Base-by-base conservation (phyloP, 768 basidiomycete genomes). In the Filobasidium floriforme region DNA sequence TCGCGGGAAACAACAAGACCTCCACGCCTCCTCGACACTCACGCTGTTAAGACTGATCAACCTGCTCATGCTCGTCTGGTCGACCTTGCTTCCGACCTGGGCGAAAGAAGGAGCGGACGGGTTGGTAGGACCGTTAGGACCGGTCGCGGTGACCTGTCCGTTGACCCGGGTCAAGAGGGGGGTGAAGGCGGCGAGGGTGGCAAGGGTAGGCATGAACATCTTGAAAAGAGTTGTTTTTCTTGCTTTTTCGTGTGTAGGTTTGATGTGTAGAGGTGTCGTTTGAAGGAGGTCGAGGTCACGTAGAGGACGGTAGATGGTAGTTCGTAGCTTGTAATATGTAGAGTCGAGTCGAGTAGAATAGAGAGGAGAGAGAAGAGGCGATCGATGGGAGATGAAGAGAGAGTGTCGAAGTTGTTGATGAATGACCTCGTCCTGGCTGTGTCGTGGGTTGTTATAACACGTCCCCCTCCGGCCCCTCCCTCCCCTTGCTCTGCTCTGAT, bases 51-150 rank as follows among this genome's bases (percentile, higher is more conserved):
- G 57, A 22, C 73, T 73, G n/a, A 76, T 24, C 52, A 80, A 70
- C 41, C 79, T 70, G 59, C 77, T 62, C 66, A 71, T 69, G 19
- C 74, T 75, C 57, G 74, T 76, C 63, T 76, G 76, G 72, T 79
- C 76, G 73, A 79, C 70, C 32, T 74, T n/a, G 1, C 75, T 75
- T n/a, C 74, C 74, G 43, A 75, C 32, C 55, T 71, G 71, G 32
- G 57, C 64, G 9, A 65, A 57, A n/a, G 64, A 22, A 49, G 77
- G 72, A 18, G 66, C 66, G 41, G 76, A 51, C 41, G 77, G 77
- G 72, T 78, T 77, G 61, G 74, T 77, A 2, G 52, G 66, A 7
- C 76, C 67, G 41, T 63, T 68, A 37, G 67, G 7, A 57, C 54
- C 54, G n/a, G 61, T 28, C 7, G 40, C 40, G 61, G 43, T 44